Evolutionary conservation across 2,329 filamentous ascomycete genomes (phyloP).

Genomic region (Xylariaceae sp.): DNA sequence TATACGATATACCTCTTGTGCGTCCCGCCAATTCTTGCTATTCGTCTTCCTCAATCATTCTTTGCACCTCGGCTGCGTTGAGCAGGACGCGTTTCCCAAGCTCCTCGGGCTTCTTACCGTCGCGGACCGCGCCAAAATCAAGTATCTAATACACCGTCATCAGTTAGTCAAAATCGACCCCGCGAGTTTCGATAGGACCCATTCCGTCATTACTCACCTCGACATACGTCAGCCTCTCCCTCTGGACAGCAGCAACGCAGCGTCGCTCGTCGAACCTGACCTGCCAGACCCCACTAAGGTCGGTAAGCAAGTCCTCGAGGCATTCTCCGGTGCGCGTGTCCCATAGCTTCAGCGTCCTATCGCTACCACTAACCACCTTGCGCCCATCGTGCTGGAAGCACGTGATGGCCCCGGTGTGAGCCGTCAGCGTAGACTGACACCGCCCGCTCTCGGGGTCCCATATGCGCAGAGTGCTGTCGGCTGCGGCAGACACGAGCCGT

Average conservation of each 20-base stretch:
- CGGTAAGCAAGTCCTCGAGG: conserved; percentile 85
- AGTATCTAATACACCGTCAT: conserved; percentile 67
- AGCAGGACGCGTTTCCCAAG: conserved; percentile 73
- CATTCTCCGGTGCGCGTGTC: conserved; percentile 89
- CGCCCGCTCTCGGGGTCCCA: conserved; percentile 94
- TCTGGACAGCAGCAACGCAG: conserved; percentile 93
- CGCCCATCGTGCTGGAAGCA: conserved; percentile 97
- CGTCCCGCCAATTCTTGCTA: too few relatives aligned
- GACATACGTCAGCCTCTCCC: conserved; percentile 87
- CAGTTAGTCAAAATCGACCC: neutral
- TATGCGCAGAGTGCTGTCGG: conserved; percentile 89
- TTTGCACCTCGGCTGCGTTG: conserved; percentile 49
- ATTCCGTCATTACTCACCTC: conserved; percentile 58
- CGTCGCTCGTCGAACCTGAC: conserved; percentile 94
- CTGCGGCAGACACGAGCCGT: conserved; percentile 87
- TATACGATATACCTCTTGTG: too few relatives aligned
- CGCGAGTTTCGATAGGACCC: neutral
- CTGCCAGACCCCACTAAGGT: conserved; percentile 97
- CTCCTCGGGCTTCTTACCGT: conserved; percentile 72
- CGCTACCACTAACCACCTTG: conserved; percentile 94
- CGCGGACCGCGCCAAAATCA: conserved; percentile 90
- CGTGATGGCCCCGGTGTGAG: conserved; percentile 94
- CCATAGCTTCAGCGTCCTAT: conserved; percentile 98
- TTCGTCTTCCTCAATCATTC: conserved; percentile 28
- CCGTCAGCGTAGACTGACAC: conserved; percentile 83